phyloP scores from a whole-genome alignment of 306 rosid genomes.

The Ochetophila trinervis region DNA sequence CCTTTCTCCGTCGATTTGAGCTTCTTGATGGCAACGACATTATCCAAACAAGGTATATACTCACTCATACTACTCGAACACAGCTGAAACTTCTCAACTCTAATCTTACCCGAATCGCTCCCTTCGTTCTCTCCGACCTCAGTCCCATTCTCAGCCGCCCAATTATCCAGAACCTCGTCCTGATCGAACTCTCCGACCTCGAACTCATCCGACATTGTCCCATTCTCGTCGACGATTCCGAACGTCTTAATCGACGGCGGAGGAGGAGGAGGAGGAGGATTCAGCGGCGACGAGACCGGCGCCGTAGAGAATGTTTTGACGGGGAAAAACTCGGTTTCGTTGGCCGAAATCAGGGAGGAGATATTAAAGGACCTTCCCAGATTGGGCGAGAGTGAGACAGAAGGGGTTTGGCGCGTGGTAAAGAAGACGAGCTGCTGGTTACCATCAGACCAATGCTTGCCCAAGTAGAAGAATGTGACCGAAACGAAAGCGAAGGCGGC shows the following conservation, averaged over 20 bases:
- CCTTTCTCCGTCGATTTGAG: slow-evolving; percentile 65
- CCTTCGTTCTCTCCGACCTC: slow-evolving; percentile 24
- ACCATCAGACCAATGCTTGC: slow-evolving; percentile 71
- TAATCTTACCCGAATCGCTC: slow-evolving; percentile 22
- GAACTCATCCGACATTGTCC: slow-evolving; percentile 81
- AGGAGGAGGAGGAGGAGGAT: slow-evolving; percentile 12
- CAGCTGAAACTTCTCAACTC: slow-evolving; percentile 47
- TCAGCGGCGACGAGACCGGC: slow-evolving; percentile 6
- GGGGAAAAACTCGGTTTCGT: slow-evolving; percentile 18
- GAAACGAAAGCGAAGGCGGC: slow-evolving; percentile 42
- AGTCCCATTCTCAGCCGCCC: slow-evolving; percentile 63
- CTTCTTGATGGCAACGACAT: slow-evolving; percentile 53
- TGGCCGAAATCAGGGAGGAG: slow-evolving; percentile 39
- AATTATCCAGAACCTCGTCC: slow-evolving; percentile 55
- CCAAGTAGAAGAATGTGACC: slow-evolving; percentile 64
- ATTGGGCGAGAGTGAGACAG: slow-evolving; percentile 64
- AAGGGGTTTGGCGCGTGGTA: slow-evolving; percentile 30
- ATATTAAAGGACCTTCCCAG: slow-evolving; percentile 39
- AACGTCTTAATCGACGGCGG: slow-evolving; percentile 36
- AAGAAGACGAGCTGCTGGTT: slow-evolving; percentile 73
- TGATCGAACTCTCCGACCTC: slow-evolving; percentile 70
- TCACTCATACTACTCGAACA: slow-evolving; percentile 62
- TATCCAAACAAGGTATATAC: slow-evolving; percentile 93
- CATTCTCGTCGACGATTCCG: slow-evolving; percentile 78
- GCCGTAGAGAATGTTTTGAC: slow-evolving; percentile 17